A percentile compares a stretch with the other conserved stretches of the same genome.
Evolutionary conservation across 2,329 filamentous ascomycete genomes (phyloP).

Genomic region (Paracorniculantispora psalliotae): DNA sequence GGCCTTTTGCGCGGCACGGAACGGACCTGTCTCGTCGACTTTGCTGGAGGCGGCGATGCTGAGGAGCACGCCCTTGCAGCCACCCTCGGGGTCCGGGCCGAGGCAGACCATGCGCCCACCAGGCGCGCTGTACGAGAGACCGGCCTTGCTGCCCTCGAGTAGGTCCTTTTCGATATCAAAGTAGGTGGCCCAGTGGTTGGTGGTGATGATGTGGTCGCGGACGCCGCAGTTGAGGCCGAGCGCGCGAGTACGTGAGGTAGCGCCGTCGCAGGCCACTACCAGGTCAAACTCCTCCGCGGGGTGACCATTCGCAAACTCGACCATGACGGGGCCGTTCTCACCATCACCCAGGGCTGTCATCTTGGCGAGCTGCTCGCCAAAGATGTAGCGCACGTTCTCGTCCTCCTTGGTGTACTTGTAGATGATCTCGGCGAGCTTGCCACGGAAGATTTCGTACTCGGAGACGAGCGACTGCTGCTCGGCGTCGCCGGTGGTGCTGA

Average conservation of each 20-base stretch:
- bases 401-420: background rate
- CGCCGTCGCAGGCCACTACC: slow-evolving; percentile 44
- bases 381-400: background rate
- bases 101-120: slow-evolving; percentile 34
- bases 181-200: slow-evolving; percentile 37
- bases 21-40: slow-evolving; percentile 24
- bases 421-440: background rate
- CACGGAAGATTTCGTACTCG: slow-evolving; percentile 25
- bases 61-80: slow-evolving; percentile 31
- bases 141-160: slow-evolving; percentile 32
- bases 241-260: slow-evolving; percentile 41
- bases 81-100: slow-evolving; percentile 28
- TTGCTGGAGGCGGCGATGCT: slow-evolving; percentile 27
- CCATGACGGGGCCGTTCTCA: slow-evolving; percentile 27
- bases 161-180: slow-evolving; percentile 37
- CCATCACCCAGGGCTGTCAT: slow-evolving; percentile 15
- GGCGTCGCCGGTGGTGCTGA: slow-evolving; percentile 29
- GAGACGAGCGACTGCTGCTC: slow-evolving; percentile 39
- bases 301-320: slow-evolving; percentile 36
- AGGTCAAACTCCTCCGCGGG: slow-evolving; percentile 38
- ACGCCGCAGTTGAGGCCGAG: slow-evolving; percentile 36
- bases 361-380: background rate
- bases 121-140: slow-evolving; percentile 30
- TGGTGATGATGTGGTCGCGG: slow-evolving; percentile 31
- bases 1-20: slow-evolving; percentile 33